These are phyloP conservation scores for Exophiala sp. DNA, from an alignment of 2,329 filamentous ascomycete species.

Conservation along the genomic window DNA sequence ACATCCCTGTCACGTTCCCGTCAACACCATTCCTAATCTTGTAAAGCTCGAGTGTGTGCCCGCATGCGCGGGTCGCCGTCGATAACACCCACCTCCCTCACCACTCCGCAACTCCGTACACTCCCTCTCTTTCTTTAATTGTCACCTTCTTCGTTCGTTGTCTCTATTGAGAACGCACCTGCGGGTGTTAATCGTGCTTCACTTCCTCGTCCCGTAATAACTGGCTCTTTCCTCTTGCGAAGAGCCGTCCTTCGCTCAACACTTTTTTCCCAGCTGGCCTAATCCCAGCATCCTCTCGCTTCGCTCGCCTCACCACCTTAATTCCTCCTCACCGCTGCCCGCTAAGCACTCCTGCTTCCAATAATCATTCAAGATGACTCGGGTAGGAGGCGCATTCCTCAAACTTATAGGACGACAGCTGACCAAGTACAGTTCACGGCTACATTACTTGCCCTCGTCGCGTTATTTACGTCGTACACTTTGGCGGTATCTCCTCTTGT, in stretches of 20 bases:
- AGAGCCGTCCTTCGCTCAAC: slow-evolving; percentile 15
- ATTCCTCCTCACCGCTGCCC: slow-evolving; percentile 10
- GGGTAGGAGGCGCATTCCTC: slow-evolving; percentile 10
- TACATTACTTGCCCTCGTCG: slow-evolving; percentile 33
- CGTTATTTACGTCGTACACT: slow-evolving; percentile 44
- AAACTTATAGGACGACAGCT: neutral
- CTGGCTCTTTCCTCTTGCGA: slow-evolving; percentile 6
- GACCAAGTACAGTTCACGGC: slow-evolving; percentile 21
- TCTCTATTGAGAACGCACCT: slow-evolving; percentile 12
- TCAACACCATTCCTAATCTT: too few species aligned
- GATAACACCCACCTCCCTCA: neutral
- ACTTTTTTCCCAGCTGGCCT: neutral
- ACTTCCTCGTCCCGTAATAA: slow-evolving; percentile 5
- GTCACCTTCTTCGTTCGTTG: slow-evolving; percentile 12
- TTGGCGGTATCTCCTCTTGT: slow-evolving; percentile 55
- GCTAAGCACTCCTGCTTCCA: neutral
- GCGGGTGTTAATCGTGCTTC: slow-evolving; percentile 13
- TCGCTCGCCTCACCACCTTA: slow-evolving; percentile 1
- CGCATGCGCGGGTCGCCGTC: neutral
- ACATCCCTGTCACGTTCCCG: too few species aligned
- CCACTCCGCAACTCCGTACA: neutral
- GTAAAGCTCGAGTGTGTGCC: too few species aligned
- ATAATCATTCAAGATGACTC: slow-evolving; percentile 17
- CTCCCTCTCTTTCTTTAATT: slow-evolving; percentile 3
- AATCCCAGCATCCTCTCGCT: slow-evolving; percentile 13